Evolutionary conservation across 306 rosid genomes (phyloP).

Genomic region (Carpinus fangiana): DNA sequence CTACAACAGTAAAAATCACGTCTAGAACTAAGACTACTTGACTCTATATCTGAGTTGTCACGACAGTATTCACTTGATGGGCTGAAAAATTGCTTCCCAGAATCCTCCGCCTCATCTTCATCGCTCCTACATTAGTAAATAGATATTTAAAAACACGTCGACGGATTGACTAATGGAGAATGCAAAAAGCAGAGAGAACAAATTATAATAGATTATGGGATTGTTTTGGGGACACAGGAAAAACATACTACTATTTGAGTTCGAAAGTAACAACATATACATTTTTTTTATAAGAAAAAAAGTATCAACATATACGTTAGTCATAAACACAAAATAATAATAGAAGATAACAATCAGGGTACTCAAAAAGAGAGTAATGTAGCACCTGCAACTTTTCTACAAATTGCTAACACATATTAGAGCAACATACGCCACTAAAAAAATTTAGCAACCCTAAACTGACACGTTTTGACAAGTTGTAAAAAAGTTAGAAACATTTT

Average conservation of each 20-base stretch:
- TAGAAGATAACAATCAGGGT: background rate
- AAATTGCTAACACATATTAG: too few relatives aligned
- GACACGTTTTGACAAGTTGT: too few relatives aligned
- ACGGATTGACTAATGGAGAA: background rate
- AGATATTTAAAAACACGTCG: constrained; percentile 15
- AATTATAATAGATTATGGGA: background rate
- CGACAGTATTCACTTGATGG: constrained; percentile 73
- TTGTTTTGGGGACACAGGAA: background rate
- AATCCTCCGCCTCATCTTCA: constrained; percentile 73
- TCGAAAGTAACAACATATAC: background rate
- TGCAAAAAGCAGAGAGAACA: background rate
- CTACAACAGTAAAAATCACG: constrained; percentile 48
- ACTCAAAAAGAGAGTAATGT: background rate
- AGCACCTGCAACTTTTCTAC: too few relatives aligned
- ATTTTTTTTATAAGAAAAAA: background rate
- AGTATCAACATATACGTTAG: background rate
- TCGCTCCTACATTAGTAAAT: constrained; percentile 63
- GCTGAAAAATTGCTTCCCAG: constrained; percentile 62
- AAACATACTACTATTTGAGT: background rate
- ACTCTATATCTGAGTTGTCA: constrained; percentile 65
- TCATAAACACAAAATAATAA: background rate
- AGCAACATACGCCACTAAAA: too few relatives aligned
- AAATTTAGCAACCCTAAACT: too few relatives aligned
- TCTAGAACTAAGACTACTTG: constrained; percentile 79
- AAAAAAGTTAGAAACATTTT: too few relatives aligned